Base-by-base conservation (phyloP, 1,139 yeast genomes). In the Suhomyces maxii region DNA sequence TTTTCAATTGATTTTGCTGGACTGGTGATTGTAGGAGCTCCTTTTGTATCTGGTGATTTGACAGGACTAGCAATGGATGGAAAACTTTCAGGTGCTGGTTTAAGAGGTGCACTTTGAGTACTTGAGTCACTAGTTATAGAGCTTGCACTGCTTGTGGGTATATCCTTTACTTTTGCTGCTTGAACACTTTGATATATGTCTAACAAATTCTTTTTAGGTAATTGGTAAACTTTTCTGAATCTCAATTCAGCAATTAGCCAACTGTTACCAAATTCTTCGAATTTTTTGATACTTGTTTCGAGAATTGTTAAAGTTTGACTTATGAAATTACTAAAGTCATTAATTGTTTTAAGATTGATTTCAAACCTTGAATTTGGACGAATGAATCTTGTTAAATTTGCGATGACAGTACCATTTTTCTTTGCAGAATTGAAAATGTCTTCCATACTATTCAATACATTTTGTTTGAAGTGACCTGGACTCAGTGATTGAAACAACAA, bases 321-420 rank as follows among this genome's bases (percentile, higher is more conserved):
- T 3, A 67, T 58, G 45, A 73, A 73, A 41, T 69, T 71, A 18
- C 60, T 59, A 41, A 79, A 67, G 41, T 79, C 83, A 12, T 59
- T 50, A 6, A 77, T 58, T 39, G 60, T 68, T 41, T 74, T 73
- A 3, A 69, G 56, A 43, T 67, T 69, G 8, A 68, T 63, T 28
- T 66, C 71, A 53, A 67, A 68, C 26, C 51, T 51, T 1, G 81
- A 63, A 37, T 74, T 76, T 50, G 75, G 76, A 39, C 83, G 67
- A 2, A 82, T 66, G 34, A 77, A 71, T 47, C 80, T 69, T 0
- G 82, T 69, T 35, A 82, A 65, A 7, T 73, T 71, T 8, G 84
- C 80, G 34, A 81, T 64, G 25, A 82, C 58, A 13, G 78, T 69
- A 10, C 82, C 82, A 54, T 80, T 82, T 52, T 77, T 80, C 53